Evolutionary conservation across 176 grass and related monocot genomes (phyloP).

Genomic region (Musa troglodytarum): DNA sequence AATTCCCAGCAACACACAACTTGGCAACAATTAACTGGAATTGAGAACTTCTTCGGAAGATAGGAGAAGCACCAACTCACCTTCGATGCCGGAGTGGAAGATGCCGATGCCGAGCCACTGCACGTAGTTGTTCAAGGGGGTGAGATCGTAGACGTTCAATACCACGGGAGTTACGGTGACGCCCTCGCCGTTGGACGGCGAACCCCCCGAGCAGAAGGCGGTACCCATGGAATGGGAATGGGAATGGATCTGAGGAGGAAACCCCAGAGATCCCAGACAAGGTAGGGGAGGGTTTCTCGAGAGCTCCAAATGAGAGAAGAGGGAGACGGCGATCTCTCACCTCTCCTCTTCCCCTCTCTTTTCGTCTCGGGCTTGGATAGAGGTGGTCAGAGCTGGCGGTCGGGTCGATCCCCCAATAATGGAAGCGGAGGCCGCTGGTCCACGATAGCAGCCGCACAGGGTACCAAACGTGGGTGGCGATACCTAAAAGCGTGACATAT

Average conservation of each 20-base stretch:
- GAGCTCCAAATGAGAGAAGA: neutral
- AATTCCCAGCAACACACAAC: neutral
- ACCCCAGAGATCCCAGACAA: neutral
- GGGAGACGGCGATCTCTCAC: neutral
- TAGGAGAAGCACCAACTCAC: conserved; percentile 24
- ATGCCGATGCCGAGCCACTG: conserved; percentile 90
- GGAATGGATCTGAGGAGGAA: neutral
- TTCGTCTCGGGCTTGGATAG: neutral
- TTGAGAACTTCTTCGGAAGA: neutral
- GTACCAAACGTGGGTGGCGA: neutral
- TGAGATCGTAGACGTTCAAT: conserved; percentile 95
- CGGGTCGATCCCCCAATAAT: neutral
- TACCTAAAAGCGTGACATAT: no score
- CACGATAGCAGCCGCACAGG: neutral
- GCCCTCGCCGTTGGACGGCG: conserved; percentile 24
- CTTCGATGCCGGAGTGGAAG: conserved; percentile 97
- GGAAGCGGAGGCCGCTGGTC: neutral
- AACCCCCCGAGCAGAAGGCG: conserved; percentile 25
- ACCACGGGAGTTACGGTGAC: conserved; percentile 27
- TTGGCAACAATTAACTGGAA: neutral
- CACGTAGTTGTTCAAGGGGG: conserved; percentile 88
- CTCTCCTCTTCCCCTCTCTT: neutral
- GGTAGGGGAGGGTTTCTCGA: neutral
- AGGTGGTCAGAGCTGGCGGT: neutral
- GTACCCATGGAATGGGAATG: conserved; percentile 13